Evolutionary conservation across 2,329 filamentous ascomycete genomes (phyloP).

Genomic region (Ramularia collo-cygni): DNA sequence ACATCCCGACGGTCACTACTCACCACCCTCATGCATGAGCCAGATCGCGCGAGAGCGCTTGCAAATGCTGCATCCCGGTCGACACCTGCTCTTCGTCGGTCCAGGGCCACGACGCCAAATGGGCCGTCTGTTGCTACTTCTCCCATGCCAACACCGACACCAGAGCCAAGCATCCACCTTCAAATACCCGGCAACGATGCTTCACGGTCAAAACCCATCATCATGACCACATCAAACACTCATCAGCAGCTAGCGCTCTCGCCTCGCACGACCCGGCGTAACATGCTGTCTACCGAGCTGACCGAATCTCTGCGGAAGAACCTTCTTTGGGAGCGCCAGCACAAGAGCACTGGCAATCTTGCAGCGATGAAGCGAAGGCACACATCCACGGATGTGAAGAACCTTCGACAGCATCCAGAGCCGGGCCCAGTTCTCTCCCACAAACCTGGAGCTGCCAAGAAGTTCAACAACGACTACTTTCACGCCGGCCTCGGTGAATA

Average conservation of each 20-base stretch:
- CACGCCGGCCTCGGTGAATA: constrained; percentile 77
- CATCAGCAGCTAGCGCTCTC: constrained; percentile 66
- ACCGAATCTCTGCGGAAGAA: constrained; percentile 89
- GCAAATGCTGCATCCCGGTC: constrained; percentile 57
- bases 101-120: constrained; percentile 61
- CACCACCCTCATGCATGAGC: constrained; percentile 80
- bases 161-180: constrained; percentile 29
- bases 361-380: constrained; percentile 84
- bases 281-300: constrained; percentile 92
- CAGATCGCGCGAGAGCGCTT: constrained; percentile 63
- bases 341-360: constrained; percentile 83
- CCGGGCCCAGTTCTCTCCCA: constrained; percentile 44
- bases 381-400: constrained; percentile 84
- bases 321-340: constrained; percentile 89
- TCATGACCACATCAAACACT: constrained; percentile 60
- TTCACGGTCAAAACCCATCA: constrained; percentile 71
- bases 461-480: constrained; percentile 80
- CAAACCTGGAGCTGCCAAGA: constrained; percentile 40
- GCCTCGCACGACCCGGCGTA: constrained; percentile 81
- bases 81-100: constrained; percentile 48
- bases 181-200: constrained; percentile 26
- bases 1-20: constrained; percentile 82
- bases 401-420: constrained; percentile 75
- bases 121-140: constrained; percentile 59
- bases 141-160: constrained; percentile 24